phyloP scores from a whole-genome alignment of 495 filamentous ascomycete species.

The Letharia columbiana region DNA sequence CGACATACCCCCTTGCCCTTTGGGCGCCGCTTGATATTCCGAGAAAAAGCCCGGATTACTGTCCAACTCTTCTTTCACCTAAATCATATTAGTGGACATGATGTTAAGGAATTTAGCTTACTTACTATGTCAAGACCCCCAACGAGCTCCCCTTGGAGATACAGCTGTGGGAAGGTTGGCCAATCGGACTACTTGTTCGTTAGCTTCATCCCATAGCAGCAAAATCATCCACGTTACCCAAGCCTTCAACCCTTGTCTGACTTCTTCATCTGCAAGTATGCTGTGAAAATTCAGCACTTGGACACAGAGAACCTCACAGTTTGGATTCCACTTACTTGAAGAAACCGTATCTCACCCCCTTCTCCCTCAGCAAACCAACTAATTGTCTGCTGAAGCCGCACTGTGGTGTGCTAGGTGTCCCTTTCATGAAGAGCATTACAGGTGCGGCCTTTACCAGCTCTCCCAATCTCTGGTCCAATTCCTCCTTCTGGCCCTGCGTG shows the following conservation, averaged over 20 bases:
- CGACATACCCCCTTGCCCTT: slow-evolving; percentile 29
- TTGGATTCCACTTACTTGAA: slow-evolving; percentile 64
- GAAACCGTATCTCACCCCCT: slow-evolving; percentile 90
- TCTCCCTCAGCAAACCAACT: slow-evolving; percentile 75
- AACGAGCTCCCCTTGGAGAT: slow-evolving; percentile 73
- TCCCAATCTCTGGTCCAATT: slow-evolving; percentile 63
- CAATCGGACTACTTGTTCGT: slow-evolving; percentile 47
- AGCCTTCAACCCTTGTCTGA: slow-evolving; percentile 88
- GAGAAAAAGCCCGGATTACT: slow-evolving; percentile 71
- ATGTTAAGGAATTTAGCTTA: not conserved
- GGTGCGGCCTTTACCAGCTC: slow-evolving; percentile 88
- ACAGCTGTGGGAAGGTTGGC: slow-evolving; percentile 94
- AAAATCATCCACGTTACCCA: slow-evolving; percentile 43
- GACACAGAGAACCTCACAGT: not conserved
- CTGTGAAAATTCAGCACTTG: slow-evolving; percentile 9
- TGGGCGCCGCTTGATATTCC: slow-evolving; percentile 46
- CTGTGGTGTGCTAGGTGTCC: slow-evolving; percentile 82
- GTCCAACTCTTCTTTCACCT: slow-evolving; percentile 63
- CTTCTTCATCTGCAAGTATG: slow-evolving; percentile 83
- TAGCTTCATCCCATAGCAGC: not conserved
- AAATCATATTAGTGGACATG: not conserved
- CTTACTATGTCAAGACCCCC: slow-evolving; percentile 81
- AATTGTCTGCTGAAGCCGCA: slow-evolving; percentile 91
- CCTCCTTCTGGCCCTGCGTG: slow-evolving; percentile 60
- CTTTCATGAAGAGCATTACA: slow-evolving; percentile 89